Base-by-base conservation (phyloP, 1,284 basidiomycete genomes). In the Tilletiaria anomala region DNA sequence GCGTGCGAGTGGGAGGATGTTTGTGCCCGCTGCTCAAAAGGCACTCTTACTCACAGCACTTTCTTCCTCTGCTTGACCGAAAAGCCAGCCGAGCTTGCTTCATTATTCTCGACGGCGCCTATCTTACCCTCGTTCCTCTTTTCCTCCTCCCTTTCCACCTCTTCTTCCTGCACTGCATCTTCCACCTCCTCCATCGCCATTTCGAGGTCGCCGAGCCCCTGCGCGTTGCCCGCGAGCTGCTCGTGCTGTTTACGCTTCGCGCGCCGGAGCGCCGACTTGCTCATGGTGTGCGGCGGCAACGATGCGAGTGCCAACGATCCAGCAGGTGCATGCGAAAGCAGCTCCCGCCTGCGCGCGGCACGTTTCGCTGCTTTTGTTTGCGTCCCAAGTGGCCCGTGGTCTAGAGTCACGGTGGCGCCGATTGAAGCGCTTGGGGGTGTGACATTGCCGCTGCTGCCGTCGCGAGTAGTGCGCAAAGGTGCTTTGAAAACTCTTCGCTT, bases 221-320 rank as follows among this genome's bases (percentile, higher is more conserved):
- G 40, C 1, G 37, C 32, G 49, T 61, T 58, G 15, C 53, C 56
- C 1, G 51, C 59, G 1, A 64, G 40, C 40, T 62, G 53, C 29
- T 64, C 55, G 19, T 53, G 50, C 40, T 46, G 42, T 22, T 47
- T 53, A 29, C 54, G 43, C 47, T 64, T 64, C 18, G 47, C 45
- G 11, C 61, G 42, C 14, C 57, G 48, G 14, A 56, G 33, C 10
- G 53, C 47, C 8, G 57, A 58, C 32, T 61, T 62, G 2, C 56
- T 58, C 2, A 60, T 29, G 0, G 33, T 40, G 6, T 32, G 2
- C 15, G 23, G 23, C 18, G 23, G 22, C 1, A 20, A 26, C 35
- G 17, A 19, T n/a, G 17, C 35, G 39, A 52, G 43, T n/a, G n/a
- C n/a, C n/a, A n/a, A n/a, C n/a, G n/a, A n/a, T n/a, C n/a, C n/a